Conservation (phyloP, 345 rosid species). For the Heritiera fomes region DNA sequence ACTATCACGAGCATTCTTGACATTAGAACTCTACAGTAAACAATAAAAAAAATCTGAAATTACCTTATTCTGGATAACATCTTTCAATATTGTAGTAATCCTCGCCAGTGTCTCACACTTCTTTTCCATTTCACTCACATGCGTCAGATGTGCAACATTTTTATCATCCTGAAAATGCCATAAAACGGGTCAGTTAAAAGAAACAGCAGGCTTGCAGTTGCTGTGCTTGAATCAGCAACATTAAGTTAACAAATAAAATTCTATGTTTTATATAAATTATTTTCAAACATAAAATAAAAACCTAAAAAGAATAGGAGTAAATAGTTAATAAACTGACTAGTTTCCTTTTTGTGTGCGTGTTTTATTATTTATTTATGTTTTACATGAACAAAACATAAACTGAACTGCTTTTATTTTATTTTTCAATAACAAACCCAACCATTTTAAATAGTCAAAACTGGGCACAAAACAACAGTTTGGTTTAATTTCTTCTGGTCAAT, state of each 20-base stretch:
- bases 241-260: neutral
- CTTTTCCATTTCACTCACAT: constrained; percentile 93
- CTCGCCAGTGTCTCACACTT: constrained; percentile 85
- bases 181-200: constrained; percentile 1
- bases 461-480: neutral
- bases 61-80: constrained; percentile 99
- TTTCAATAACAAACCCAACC: neutral
- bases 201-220: constrained; percentile 1
- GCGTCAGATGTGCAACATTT: constrained; percentile 94
- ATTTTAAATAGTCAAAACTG: neutral
- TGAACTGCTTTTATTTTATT: neutral
- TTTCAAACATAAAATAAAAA: neutral
- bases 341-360: neutral
- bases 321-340: neutral
- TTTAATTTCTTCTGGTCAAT: constrained; percentile 5
- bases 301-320: neutral
- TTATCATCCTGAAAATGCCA: constrained; percentile 72
- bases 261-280: neutral
- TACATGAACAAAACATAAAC: neutral
- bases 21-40: neutral
- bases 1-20: neutral
- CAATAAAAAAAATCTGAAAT: neutral
- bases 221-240: neutral
- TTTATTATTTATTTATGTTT: neutral
- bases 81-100: constrained; percentile 89